Percentiles rank a stretch among this genome's conserved stretches.
phyloP scores from a whole-genome alignment of 1,284 basidiomycete genomes.

The Kalmanozyma brasiliensis region DNA sequence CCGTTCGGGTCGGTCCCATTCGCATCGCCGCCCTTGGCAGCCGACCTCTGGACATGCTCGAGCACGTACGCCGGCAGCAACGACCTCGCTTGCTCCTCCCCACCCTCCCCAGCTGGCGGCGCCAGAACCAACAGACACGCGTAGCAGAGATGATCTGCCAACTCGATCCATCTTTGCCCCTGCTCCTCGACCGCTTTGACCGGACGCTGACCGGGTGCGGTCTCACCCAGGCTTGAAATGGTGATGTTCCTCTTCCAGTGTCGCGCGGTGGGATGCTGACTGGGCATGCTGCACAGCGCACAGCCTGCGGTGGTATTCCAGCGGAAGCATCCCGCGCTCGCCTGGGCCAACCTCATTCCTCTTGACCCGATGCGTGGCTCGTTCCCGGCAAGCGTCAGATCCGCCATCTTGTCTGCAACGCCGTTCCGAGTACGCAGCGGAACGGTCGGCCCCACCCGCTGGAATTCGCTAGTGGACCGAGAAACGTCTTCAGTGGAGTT shows the following conservation, averaged over 20 bases:
- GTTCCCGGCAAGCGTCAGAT: background rate
- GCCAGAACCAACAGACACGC: constrained; percentile 29
- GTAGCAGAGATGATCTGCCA: constrained; percentile 35
- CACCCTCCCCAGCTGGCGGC: background rate
- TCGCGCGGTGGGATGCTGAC: constrained; percentile 39
- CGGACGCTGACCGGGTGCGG: constrained; percentile 4
- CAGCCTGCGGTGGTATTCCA: constrained; percentile 33
- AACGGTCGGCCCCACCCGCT: constrained; percentile 36
- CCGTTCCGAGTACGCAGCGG: constrained; percentile 9
- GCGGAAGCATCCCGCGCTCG: constrained; percentile 37
- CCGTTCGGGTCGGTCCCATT: background rate
- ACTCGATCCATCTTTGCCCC: constrained; percentile 11
- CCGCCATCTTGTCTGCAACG: constrained; percentile 6
- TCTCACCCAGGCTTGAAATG: constrained; percentile 37
- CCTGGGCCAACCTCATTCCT: constrained; percentile 45
- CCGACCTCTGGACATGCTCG: constrained; percentile 4
- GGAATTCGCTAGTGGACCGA: constrained; percentile 14
- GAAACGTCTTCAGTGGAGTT: constrained; percentile 7
- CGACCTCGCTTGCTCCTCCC: background rate
- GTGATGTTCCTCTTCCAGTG: constrained; percentile 59
- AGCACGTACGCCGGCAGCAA: constrained; percentile 23
- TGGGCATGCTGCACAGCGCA: constrained; percentile 59
- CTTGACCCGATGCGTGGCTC: constrained; percentile 51
- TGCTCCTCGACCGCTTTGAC: background rate
- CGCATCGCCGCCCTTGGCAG: background rate